Conservation (phyloP, 1,284 basidiomycete species). For the Cronartium quercuum region DNA sequence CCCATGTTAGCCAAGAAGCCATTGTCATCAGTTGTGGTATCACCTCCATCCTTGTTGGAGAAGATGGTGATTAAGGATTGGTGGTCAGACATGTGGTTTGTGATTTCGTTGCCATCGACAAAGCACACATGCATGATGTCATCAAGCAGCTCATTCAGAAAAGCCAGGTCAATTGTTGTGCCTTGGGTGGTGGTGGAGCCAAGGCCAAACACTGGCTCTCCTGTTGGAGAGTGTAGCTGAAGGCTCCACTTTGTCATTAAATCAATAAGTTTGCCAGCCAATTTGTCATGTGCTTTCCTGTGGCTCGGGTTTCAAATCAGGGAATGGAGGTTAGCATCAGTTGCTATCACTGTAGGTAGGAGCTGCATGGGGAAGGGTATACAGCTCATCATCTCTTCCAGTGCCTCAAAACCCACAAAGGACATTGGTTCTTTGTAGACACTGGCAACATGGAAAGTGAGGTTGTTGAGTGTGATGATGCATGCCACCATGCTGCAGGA, state of each 20-base stretch:
- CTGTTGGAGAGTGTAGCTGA: neutral
- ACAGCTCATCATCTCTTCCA: neutral
- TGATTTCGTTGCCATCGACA: neutral
- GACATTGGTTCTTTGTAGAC: neutral
- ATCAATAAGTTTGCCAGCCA: neutral
- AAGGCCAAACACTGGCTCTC: neutral
- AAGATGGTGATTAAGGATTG: constrained; percentile 3
- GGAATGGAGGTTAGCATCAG: neutral
- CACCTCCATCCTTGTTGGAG: neutral
- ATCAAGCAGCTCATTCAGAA: neutral
- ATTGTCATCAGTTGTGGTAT: neutral
- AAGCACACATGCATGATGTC: neutral
- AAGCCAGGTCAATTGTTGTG: constrained; percentile 2
- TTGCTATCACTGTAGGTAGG: neutral
- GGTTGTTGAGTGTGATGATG: neutral
- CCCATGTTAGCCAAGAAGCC: neutral
- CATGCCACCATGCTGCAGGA: neutral
- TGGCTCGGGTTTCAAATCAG: neutral
- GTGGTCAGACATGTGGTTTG: constrained; percentile 21
- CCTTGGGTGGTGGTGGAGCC: neutral
- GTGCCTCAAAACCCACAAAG: neutral
- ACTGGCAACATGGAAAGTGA: neutral
- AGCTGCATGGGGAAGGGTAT: neutral
- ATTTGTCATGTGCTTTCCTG: neutral
- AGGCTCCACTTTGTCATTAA: neutral